Base-by-base conservation (phyloP, 108 stramenopile genomes). In the Asterionellopsis glacialis region DNA sequence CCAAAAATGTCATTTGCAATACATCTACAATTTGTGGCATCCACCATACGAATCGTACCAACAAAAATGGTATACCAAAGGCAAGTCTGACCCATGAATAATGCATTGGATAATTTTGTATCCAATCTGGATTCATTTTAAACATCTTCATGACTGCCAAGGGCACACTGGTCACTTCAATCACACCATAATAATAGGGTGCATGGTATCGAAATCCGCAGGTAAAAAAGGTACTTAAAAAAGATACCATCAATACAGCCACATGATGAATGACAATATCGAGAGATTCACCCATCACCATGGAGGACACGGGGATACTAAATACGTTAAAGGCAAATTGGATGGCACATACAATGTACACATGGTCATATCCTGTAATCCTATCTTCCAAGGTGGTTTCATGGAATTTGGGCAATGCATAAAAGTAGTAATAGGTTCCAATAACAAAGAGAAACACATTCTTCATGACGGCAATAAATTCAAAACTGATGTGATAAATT, bases 301-400 rank as follows among this genome's bases (percentile, higher is more conserved):
- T 59, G 6, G 73, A 23, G 18, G 86, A 86, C 13, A 88, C 57
- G 0, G 87, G 86, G 0, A 87, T 65, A 0, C 81, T 81, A 86
- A 86, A 91, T 11, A 87, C 22, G 26, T 91, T 78, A 41, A 82
- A 91, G 21, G 83, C 90, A 13, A 86, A 50, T 72, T 91, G 90
- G 22, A 83, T 52, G 16, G 63, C 65, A 6, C 75, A 48, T 25
- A 81, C 51, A 33, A 81, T 62, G 50, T 76, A 72, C 28, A 80
- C 57, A 43, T 79, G 55, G 11, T 65, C 53, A 28, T 72, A 56
- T 11, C 73, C 72, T 7, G 63, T 23, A 40, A 88, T 80, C 53
- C 65, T 49, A 23, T 74, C 68, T 11, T 63, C 55, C 19, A 38
- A 60, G 1, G 61, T 77, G 0, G 64, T 23, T 41, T 61, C 65